Evolutionary conservation across 257 asterid species (phyloP), one percentile per base, ranked within the genome.

Genomic region (Jaltomata sinuosa): DNA sequence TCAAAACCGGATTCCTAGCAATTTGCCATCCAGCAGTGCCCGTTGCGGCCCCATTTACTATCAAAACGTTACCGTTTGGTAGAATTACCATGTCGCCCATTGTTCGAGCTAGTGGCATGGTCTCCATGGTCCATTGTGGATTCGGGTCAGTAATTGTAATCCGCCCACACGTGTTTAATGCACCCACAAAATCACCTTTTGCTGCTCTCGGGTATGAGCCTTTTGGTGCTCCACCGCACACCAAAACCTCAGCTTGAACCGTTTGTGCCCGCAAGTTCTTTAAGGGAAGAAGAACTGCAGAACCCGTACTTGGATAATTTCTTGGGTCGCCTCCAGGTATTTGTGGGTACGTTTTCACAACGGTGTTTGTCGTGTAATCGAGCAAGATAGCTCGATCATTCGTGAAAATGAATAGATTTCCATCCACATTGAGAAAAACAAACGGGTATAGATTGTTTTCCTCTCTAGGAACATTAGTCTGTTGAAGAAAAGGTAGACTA

Each of bases 61-160:
- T 87, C 53, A 91, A 36, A 7, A 91, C 84, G 16, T 85, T 54
- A 3, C 89, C 92, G 29, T 89, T 83, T 0, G 94, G 92, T 15
- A 91, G 61, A 14, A 89, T 29, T 19, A 89, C 55, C 92, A 91
- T 91, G 71, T 91, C 92, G 7, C 94, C 90, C 94, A 91, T 91
- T 82, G 89, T 86, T 29, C 92, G 84, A 71, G 88, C 50, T 12
- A 47, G 3, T 1, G 94, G 94, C 94, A 91, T 91, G 47, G 85
- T 86, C 83, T 91, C 94, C 89, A 91, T 88, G 22, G 40, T 71
- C 94, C 92, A 91, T 50, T 87, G 81, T 1, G 94, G 94, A 34
- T 88, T 87, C 29, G 74, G 83, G 72, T 83, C 92, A 11, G 83
- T 87, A 83, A 89, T 80, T 16, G 34, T 42, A 16, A 91, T 89